Evolutionary conservation across 192 early-diverging fungal genomes (phyloP), one percentile per base, ranked within the genome.

Genomic region (Podila minutissima): DNA sequence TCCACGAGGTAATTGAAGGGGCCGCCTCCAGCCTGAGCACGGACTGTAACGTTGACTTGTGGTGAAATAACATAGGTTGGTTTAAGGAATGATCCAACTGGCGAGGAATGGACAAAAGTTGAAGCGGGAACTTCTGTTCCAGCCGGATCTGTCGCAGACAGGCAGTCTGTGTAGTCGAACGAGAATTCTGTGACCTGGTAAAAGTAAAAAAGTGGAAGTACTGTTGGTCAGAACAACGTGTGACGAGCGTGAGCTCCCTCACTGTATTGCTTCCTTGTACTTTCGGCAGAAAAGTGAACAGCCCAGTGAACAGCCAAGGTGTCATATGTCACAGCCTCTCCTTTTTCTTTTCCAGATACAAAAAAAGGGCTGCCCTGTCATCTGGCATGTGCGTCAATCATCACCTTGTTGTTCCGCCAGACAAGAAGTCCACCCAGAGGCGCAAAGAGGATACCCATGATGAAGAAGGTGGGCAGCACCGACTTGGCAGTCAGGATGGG

Each of bases 401-500:
- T 92, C 62, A 97, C 93, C 82, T 68, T 73, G 48, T 89, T 86
- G 20, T 91, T 93, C 2, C 92, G 92, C 89, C 95, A 94, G 71
- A 94, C 90, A 1, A 97, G 86, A 28, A 93, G 88, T 22, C 95
- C 95, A 66, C 97, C 97, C 64, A 99, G 86, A 17, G 97, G 97
- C 59, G 96, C 91, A 86, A 99, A 99, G 19, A 97, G 87, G 13
- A 95, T 88, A 13, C 97, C 97, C 64, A 99, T 88, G 64, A 95
- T 86, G 83, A 99, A 99, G 72, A 97, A 97, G 24, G 95, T 93
- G 3, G 97, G 97, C 5, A 99, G 84, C 17, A 97, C 97, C 46
- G 93, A 94, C 75, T 96, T 96, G 67, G 97, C 97, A n/a, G 95
- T 99, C 61, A 99, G 86, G 28, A 99, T 92, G 8, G 97, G 97